Evolutionary conservation across 805 yeast genomes (phyloP).

Genomic region (Candida ipomoeae): DNA sequence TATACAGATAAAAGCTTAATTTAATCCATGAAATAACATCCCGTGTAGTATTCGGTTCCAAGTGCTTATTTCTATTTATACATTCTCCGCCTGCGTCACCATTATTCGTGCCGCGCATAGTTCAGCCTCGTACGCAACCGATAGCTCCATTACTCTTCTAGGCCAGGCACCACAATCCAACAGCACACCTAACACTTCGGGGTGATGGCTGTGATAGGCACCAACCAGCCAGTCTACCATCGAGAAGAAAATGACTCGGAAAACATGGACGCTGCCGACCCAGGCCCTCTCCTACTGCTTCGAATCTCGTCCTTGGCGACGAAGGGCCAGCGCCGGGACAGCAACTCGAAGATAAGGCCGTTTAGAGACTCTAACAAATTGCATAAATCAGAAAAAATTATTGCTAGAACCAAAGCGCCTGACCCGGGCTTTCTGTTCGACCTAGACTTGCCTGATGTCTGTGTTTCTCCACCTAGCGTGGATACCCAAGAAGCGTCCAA

Average conservation of each 20-base stretch:
- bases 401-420: not conserved
- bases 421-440: slow-evolving; percentile 13
- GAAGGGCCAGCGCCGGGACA: not conserved
- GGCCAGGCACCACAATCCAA: not conserved
- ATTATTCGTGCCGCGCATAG: not conserved
- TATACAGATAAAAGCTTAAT: too few species aligned
- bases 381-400: slow-evolving; percentile 5
- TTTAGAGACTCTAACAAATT: not conserved
- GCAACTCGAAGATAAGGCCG: not conserved
- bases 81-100: not conserved
- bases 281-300: slow-evolving; percentile 6
- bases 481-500: slow-evolving; percentile 4
- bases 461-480: not conserved
- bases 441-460: slow-evolving; percentile 8
- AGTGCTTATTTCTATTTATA: not conserved
- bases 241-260: not conserved
- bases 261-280: not conserved
- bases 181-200: slow-evolving; percentile 1
- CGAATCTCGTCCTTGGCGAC: slow-evolving; percentile 10
- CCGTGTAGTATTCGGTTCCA: too few species aligned
- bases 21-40: too few species aligned
- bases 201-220: slow-evolving; percentile 2
- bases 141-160: not conserved
- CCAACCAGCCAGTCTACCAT: not conserved
- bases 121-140: slow-evolving; percentile 1